These are phyloP conservation scores for Parsonsia alboflavescens DNA, from an alignment of 257 asterid genomes.

Conservation along the genomic window DNA sequence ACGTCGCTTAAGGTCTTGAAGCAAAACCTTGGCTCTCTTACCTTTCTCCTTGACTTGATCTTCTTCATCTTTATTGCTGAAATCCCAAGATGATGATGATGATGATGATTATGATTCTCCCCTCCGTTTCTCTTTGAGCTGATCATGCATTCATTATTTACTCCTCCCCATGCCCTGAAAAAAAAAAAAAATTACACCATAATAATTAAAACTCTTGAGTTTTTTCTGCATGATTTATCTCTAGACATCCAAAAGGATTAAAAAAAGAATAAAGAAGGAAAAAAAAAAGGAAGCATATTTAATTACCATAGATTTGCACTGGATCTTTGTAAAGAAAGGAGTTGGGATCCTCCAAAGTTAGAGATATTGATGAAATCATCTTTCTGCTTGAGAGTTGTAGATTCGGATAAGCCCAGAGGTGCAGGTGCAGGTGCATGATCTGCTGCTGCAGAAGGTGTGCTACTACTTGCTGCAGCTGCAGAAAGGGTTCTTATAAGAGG, in stretches of 20 bases:
- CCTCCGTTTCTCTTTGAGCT: slow-evolving; percentile 41
- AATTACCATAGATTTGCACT: slow-evolving; percentile 51
- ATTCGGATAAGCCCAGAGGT: slow-evolving; percentile 21
- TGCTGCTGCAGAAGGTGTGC: slow-evolving; percentile 1
- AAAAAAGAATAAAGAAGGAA: background rate
- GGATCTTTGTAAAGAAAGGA: slow-evolving; percentile 57
- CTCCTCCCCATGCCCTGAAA: slow-evolving; percentile 67
- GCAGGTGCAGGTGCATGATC: slow-evolving; percentile 21
- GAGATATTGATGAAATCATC: slow-evolving; percentile 26
- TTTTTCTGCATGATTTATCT: background rate
- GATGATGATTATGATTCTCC: slow-evolving; percentile 20
- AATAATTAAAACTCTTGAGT: too few relatives aligned
- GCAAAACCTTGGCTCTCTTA: slow-evolving; percentile 93
- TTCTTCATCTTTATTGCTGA: slow-evolving; percentile 75
- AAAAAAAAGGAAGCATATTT: background rate
- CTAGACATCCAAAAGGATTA: background rate
- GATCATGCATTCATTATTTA: slow-evolving; percentile 43
- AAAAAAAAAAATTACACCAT: background rate
- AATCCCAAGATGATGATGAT: slow-evolving; percentile 35
- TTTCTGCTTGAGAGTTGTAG: slow-evolving; percentile 31
- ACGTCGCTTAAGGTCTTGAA: slow-evolving; percentile 94
- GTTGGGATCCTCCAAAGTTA: slow-evolving; percentile 48
- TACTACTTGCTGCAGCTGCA: slow-evolving; percentile 1
- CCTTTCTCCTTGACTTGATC: slow-evolving; percentile 58
- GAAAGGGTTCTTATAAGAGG: slow-evolving; percentile 44